Evolutionary conservation across 768 basidiomycete species (phyloP), one percentile per base, ranked within the genome.

Genomic region (Naganishia vaughanmartiniae): DNA sequence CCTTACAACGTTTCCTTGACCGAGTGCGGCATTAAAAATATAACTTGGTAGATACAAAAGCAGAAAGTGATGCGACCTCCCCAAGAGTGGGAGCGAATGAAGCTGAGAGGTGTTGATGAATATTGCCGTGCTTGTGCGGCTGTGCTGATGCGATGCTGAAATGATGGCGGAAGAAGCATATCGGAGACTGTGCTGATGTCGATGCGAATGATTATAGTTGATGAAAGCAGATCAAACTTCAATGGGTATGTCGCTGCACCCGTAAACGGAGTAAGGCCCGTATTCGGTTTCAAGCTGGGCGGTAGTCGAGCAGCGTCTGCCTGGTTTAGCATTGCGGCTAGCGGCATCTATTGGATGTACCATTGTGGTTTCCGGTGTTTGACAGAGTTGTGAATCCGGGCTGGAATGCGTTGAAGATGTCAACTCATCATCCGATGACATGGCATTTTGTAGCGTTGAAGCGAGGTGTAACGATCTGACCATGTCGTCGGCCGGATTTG

Each of bases 191-290:
- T 39, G 34, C 39, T n/a, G n/a, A 58, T 58, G 57, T 10, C n/a
- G 57, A 24, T 58, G 57, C 42, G n/a, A 15, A 24, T 26, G 19
- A 63, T 63, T 63, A 63, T 63, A 46, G 39, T 5, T 63, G n/a
- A 14, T 34, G 1, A 28, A 42, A 7, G 4, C 14, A 9, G 42
- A 24, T 42, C 42, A 63, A 6, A 45, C 60, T 26, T 63, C 42
- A 42, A 63, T 63, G 15, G 60, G 39, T 24, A 63, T 63, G 28
- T 63, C 60, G 60, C 60, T 42, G 60, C 60, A 63, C 5, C 60
- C 60, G 39, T 63, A 63, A 12, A 63, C 36, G 12, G 60, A 63
- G 39, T 63, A 63, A 3, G 60, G 28, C 15, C 60, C 60, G 24
- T 63, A 63, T 26, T 42, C 39, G 26, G 60, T 63, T 28, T 63